phyloP scores from a whole-genome alignment of 179 eudicot species.

The Kewa caespitosa region DNA sequence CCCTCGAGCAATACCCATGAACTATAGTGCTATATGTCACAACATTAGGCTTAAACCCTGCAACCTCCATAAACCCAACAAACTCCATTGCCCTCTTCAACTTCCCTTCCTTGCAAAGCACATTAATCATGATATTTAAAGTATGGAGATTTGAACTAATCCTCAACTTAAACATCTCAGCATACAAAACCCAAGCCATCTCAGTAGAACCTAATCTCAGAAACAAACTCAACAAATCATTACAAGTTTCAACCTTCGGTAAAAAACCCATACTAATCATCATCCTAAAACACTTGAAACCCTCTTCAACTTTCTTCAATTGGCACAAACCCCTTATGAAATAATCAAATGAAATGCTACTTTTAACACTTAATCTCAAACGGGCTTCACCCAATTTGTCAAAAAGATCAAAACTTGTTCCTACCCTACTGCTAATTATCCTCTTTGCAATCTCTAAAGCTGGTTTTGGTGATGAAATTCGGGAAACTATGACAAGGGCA shows the following conservation, averaged over 20 bases:
- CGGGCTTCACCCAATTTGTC: conserved; percentile 39
- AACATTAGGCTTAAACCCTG: conserved; percentile 60
- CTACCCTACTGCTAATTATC: conserved; percentile 23
- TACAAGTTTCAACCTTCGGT: conserved; percentile 61
- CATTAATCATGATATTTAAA: conserved; percentile 75
- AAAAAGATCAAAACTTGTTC: conserved; percentile 27
- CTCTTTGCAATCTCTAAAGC: conserved; percentile 36
- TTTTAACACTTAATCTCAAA: conserved; percentile 28
- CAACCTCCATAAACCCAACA: conserved; percentile 51
- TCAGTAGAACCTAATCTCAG: conserved; percentile 37
- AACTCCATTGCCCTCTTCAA: conserved; percentile 63
- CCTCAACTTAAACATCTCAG: conserved; percentile 63
- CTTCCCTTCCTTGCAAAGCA: conserved; percentile 73
- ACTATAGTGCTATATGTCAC: conserved; percentile 64
- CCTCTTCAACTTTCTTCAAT: conserved; percentile 47
- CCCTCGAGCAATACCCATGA: conserved; percentile 53
- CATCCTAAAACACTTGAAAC: conserved; percentile 48
- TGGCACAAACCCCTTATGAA: conserved; percentile 53
- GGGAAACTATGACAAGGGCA: conserved; percentile 46
- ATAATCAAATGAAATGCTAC: conserved; percentile 46
- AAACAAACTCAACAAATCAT: conserved; percentile 57
- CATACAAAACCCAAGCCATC: conserved; percentile 62
- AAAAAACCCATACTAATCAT: conserved; percentile 44
- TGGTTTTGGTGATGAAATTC: conserved; percentile 35
- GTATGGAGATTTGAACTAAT: conserved; percentile 55